Conservation (phyloP, 2,329 filamentous ascomycete species). For the Teratosphaeria nubilosa region DNA sequence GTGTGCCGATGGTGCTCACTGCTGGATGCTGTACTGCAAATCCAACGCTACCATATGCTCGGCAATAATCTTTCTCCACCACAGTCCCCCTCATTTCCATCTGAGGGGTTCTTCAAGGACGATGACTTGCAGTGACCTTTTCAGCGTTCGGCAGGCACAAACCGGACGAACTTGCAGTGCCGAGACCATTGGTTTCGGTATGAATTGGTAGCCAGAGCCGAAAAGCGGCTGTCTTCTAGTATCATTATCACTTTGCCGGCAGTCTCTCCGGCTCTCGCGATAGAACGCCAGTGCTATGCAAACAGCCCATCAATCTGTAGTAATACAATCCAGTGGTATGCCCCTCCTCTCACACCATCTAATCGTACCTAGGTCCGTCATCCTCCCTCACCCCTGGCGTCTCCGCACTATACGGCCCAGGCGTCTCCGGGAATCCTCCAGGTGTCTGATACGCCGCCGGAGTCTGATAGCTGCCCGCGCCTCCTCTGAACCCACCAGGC, state of each 20-base stretch:
- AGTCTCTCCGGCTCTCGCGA: too few species aligned
- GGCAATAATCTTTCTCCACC: too few species aligned
- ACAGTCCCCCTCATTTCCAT: too few species aligned
- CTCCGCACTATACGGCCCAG: constrained; percentile 42
- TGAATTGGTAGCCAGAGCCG: too few species aligned
- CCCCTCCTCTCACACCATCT: background rate
- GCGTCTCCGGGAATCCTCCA: constrained; percentile 45
- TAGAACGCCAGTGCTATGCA: background rate
- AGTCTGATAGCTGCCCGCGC: constrained; percentile 29
- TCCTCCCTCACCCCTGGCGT: constrained; percentile 41
- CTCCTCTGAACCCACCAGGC: constrained; percentile 27
- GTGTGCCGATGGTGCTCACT: too few species aligned
- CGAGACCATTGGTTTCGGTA: too few species aligned
- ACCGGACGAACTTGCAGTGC: too few species aligned
- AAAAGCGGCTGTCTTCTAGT: background rate
- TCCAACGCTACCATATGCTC: too few species aligned
- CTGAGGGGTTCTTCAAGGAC: too few species aligned
- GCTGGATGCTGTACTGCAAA: too few species aligned
- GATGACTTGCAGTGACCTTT: too few species aligned
- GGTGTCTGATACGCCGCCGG: constrained; percentile 21
- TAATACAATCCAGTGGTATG: background rate
- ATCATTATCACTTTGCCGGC: background rate
- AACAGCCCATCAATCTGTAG: background rate
- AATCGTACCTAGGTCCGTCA: constrained; percentile 35
- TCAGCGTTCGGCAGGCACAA: too few species aligned